Evolutionary conservation across 2,329 filamentous ascomycete genomes (phyloP), one percentile per base, ranked within the genome.

Genomic region (Camptophora hylomeconis): DNA sequence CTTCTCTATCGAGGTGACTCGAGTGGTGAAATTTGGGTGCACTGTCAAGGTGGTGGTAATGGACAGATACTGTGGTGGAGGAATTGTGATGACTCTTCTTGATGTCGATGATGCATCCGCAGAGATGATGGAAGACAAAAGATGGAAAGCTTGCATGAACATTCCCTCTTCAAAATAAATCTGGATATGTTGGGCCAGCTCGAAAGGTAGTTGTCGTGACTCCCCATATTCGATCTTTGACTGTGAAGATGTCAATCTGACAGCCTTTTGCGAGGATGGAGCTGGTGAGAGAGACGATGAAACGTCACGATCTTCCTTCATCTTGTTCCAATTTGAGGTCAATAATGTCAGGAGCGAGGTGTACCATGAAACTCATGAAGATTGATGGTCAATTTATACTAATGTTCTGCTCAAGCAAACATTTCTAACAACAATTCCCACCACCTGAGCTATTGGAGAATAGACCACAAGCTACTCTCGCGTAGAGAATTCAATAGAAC

Each of bases 41-140:
- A 89, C 69, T n/a, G 76, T 55, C n/a, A 94, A 61, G 2, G 82
- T 89, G 23, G 67, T 72, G n/a, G 84, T 67, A 6, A 94, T 61
- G 5, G 80, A 75, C 14, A 95, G 61, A 40, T 87, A 75, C 32
- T 72, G 69, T 0, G 78, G 65, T 2, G 79, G 71, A 1, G 87
- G 80, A 11, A 83, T 56, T 33, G 68, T 69, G 7, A 69, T 68
- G 1, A 71, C 60, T 3, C 48, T 48, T 19, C 45, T 43, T 9
- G 56, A 35, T 34, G 54, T 52, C 26, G 46, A 22, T 31, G 48
- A 37, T 3, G 47, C 45, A 32, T 72, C 69, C 9, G 72, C 61
- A 2, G 58, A 62, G n/a, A 78, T 57, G n/a, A 75, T 58, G 44
- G 67, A 71, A 16, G 67, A 65, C 20, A 87, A 61, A 2, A 87